These are phyloP conservation scores for Phellinidium pouzarii DNA, from an alignment of 1,284 basidiomycete species.

Conservation along the genomic window DNA sequence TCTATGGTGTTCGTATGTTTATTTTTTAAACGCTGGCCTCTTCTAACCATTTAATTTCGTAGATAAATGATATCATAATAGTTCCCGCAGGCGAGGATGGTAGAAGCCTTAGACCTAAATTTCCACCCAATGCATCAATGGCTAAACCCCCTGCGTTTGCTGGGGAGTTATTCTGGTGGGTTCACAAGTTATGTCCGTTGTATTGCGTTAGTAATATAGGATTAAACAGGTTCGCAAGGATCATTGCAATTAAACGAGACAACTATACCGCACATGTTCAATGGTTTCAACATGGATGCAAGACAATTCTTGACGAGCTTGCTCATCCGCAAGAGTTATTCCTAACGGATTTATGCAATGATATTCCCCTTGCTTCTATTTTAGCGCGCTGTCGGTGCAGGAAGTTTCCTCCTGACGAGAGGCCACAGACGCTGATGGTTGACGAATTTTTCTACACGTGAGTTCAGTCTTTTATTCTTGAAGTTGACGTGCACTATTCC, in stretches of 20 bases:
- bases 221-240: constrained; percentile 53
- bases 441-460: constrained; percentile 57
- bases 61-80: constrained; percentile 55
- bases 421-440: constrained; percentile 23
- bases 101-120: constrained; percentile 22
- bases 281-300: constrained; percentile 63
- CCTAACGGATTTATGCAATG: constrained; percentile 46
- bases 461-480: constrained; percentile 13
- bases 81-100: constrained; percentile 32
- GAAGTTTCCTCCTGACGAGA: constrained; percentile 7
- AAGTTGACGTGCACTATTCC: neutral
- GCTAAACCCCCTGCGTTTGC: constrained; percentile 36
- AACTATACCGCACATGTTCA: constrained; percentile 47
- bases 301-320: constrained; percentile 50
- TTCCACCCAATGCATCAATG: constrained; percentile 24
- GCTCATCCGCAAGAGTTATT: constrained; percentile 60
- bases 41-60: constrained; percentile 24
- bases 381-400: constrained; percentile 15
- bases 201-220: neutral
- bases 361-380: constrained; percentile 34
- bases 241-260: constrained; percentile 44
- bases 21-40: neutral
- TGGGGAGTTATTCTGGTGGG: constrained; percentile 56
- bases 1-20: neutral
- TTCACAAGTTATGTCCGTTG: neutral